These are phyloP conservation scores for Epichloe aotearoae DNA, from an alignment of 2,329 filamentous ascomycete species.

Conservation along the genomic window DNA sequence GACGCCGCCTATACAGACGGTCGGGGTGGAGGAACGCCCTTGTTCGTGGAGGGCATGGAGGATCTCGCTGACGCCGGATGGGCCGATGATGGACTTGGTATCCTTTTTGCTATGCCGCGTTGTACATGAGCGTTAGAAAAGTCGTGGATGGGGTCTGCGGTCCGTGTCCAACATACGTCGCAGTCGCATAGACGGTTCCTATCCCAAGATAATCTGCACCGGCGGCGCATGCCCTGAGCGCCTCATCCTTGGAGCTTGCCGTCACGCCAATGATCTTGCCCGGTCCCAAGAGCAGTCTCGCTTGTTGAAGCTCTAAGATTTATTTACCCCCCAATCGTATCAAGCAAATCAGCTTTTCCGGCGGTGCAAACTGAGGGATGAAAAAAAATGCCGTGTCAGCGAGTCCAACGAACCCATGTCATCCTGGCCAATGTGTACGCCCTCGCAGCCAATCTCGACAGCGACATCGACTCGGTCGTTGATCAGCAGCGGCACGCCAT, in stretches of 20 bases:
- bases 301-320: constrained; percentile 20
- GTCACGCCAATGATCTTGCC: constrained; percentile 81
- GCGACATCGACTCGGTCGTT: constrained; percentile 91
- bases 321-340: too few relatives aligned
- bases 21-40: constrained; percentile 33
- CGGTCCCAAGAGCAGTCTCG: constrained; percentile 59
- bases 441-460: constrained; percentile 72
- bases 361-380: too few relatives aligned
- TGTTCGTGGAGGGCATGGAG: constrained; percentile 40
- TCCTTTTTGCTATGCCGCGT: constrained; percentile 60
- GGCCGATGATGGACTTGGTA: constrained; percentile 53
- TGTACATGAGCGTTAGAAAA: background rate
- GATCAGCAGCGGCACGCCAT: constrained; percentile 70
- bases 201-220: constrained; percentile 89
- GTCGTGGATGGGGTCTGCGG: too few relatives aligned
- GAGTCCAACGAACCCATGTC: constrained; percentile 53
- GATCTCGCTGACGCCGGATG: constrained; percentile 39
- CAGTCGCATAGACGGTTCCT: constrained; percentile 76
- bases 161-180: constrained; percentile 42
- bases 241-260: constrained; percentile 62
- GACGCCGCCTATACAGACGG: constrained; percentile 84
- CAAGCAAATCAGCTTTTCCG: too few relatives aligned
- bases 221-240: constrained; percentile 52
- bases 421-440: constrained; percentile 90
- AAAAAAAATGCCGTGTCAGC: background rate